Evolutionary conservation across 2,329 filamentous ascomycete genomes (phyloP).

Genomic region (Coniochaeta hoffmannii): DNA sequence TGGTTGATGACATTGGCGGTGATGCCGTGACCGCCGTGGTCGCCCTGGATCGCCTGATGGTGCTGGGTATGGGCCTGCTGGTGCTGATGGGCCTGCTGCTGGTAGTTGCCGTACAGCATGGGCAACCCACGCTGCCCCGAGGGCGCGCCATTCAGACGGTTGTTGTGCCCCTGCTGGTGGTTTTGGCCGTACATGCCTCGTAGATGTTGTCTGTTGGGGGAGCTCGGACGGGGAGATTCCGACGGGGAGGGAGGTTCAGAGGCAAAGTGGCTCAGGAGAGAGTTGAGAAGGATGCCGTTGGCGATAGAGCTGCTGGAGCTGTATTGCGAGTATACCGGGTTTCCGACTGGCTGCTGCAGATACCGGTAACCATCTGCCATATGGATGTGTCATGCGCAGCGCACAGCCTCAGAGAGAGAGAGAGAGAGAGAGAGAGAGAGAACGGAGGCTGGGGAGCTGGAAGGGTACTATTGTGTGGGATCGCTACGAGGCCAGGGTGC

Average conservation of each 20-base stretch:
- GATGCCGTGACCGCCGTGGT: constrained; percentile 45
- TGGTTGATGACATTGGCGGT: constrained; percentile 50
- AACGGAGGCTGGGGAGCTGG: background rate
- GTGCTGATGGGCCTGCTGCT: constrained; percentile 56
- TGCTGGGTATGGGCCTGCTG: constrained; percentile 58
- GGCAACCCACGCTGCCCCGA: constrained; percentile 51
- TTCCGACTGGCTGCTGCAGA: constrained; percentile 50
- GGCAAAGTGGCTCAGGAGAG: constrained; percentile 24
- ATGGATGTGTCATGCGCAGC: constrained; percentile 35
- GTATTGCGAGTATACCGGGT: constrained; percentile 50
- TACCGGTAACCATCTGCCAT: constrained; percentile 65
- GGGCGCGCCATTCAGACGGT: constrained; percentile 66
- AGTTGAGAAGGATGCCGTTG: constrained; percentile 23
- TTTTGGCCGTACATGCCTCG: constrained; percentile 66
- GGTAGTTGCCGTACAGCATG: constrained; percentile 65
- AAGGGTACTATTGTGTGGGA: background rate
- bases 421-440: background rate
- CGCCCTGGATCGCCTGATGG: constrained; percentile 51
- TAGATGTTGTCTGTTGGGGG: constrained; percentile 21
- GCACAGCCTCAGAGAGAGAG: background rate
- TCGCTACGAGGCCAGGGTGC: background rate
- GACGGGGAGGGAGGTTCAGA: constrained; percentile 20
- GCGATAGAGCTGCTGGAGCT: constrained; percentile 35
- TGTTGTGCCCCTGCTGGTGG: constrained; percentile 66
- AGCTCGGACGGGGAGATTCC: constrained; percentile 20